Evolutionary conservation across 2,329 filamentous ascomycete species (phyloP), one percentile per base, ranked within the genome.

Genomic region (Dothistroma pini): DNA sequence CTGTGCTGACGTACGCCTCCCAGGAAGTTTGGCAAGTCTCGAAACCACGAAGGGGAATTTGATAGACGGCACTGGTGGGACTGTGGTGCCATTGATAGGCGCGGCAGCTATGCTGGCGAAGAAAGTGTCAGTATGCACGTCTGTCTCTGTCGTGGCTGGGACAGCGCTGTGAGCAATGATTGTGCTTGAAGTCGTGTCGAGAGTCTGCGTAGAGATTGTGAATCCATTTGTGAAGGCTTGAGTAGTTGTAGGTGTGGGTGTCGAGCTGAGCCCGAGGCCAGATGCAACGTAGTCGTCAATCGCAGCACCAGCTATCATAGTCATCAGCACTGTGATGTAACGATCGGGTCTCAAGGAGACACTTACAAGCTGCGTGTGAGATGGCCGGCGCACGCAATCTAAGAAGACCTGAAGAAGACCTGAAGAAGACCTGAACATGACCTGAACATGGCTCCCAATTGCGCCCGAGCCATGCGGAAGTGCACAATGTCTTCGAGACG

Each of bases 1-100:
- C 60, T 54, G 57, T 60, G 29, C 57, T 53, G 16, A 65, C 57
- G 44, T 38, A 65, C 11, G 19, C 22, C 31, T 54, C 52, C 61
- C 63, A 65, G 14, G 54, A 51, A 9, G 34, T 56, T 25, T 65
- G 52, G 31, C 61, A 65, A 19, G n/a, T 63, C 58, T n/a, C n/a
- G 41, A 25, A 6, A 65, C 61, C 14, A 52, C n/a, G 7, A 19
- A 38, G 2, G 63, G 63, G 14, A 63, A 54, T 10, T 29, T 47
- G 38, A 61, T 63, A 4, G 63, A 63, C 7, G 63, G 63, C 22
- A 52, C 57, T 16, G 49, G 55, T 14, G 52, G 52, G n/a, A 57
- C 53, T 35, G 57, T 35, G 49, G 16, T 35, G 48, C 52, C 21
- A 48, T 21, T 49, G 19, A 52, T 34, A 35, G 9, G 9, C 14